Evolutionary conservation across 2,329 filamentous ascomycete species (phyloP).

Genomic region (Harringtonia aguacate): DNA sequence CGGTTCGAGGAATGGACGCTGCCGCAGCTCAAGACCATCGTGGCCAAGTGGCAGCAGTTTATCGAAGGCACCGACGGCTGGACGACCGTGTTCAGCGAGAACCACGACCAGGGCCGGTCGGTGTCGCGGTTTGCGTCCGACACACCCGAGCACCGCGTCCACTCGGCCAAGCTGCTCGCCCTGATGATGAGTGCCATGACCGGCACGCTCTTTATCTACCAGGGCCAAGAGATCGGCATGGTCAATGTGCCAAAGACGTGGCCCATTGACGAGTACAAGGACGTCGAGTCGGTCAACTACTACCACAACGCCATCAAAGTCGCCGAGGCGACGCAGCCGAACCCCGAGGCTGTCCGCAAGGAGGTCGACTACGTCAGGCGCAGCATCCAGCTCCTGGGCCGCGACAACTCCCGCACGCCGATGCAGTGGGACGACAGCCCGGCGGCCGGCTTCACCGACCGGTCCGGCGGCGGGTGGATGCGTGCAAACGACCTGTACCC

Average conservation of each 20-base stretch:
- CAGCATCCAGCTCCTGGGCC: constrained; percentile 46
- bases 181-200: constrained; percentile 34
- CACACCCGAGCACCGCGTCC: constrained; percentile 26
- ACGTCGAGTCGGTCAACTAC: constrained; percentile 38
- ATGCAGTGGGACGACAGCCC: constrained; percentile 50
- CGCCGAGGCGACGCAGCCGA: constrained; percentile 12
- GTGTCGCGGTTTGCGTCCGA: constrained; percentile 41
- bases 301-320: constrained; percentile 22
- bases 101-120: constrained; percentile 50
- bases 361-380: constrained; percentile 34
- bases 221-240: constrained; percentile 53
- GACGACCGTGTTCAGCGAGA: constrained; percentile 52
- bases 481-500: constrained; percentile 45
- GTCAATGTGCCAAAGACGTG: constrained; percentile 38
- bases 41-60: constrained; percentile 39
- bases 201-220: constrained; percentile 48
- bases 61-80: constrained; percentile 42
- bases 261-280: constrained; percentile 35
- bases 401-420: constrained; percentile 57
- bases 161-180: constrained; percentile 42
- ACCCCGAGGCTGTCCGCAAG: constrained; percentile 27
- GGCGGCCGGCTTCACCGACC: constrained; percentile 51
- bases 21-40: constrained; percentile 28
- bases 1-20: constrained; percentile 40
- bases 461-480: constrained; percentile 44